Conservation (phyloP, 768 basidiomycete genomes). For the Termitomyces sp. region DNA sequence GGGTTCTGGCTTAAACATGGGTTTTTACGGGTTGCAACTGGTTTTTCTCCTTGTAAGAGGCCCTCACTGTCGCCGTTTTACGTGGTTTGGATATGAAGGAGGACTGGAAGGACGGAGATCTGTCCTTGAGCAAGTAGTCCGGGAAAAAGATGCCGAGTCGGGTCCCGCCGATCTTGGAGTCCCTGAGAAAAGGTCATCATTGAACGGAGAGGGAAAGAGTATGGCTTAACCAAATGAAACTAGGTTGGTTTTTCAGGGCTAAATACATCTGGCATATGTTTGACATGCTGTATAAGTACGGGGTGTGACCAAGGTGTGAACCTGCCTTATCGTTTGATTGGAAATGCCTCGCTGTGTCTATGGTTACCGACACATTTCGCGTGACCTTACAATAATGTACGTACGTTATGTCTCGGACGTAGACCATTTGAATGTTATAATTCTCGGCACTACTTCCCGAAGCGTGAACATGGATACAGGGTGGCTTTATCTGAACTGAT, state of each 20-base stretch:
- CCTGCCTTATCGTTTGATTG: not conserved
- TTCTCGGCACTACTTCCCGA: no score
- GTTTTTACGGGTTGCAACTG: constrained; percentile 50
- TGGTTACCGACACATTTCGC: not conserved
- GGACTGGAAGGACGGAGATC: constrained; percentile 41
- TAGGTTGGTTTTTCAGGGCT: not conserved
- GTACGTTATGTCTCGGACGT: not conserved
- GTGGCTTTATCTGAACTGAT: not conserved
- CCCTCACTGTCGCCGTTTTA: constrained; percentile 52
- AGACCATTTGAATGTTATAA: not conserved
- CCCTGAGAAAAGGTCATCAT: not conserved
- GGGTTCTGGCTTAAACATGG: constrained; percentile 55
- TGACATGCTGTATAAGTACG: not conserved
- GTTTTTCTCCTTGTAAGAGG: constrained; percentile 58
- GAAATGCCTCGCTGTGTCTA: not conserved
- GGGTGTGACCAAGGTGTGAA: no score
- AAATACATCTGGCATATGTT: not conserved
- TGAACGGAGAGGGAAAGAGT: not conserved
- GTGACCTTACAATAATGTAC: not conserved
- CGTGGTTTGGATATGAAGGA: constrained; percentile 64
- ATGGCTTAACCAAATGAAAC: not conserved
- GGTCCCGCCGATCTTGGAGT: not conserved
- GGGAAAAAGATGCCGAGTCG: not conserved
- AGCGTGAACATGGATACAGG: not conserved
- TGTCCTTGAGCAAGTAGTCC: not conserved